phyloP scores from a whole-genome alignment of 805 yeast genomes.

The Metschnikowia lochheadii region DNA sequence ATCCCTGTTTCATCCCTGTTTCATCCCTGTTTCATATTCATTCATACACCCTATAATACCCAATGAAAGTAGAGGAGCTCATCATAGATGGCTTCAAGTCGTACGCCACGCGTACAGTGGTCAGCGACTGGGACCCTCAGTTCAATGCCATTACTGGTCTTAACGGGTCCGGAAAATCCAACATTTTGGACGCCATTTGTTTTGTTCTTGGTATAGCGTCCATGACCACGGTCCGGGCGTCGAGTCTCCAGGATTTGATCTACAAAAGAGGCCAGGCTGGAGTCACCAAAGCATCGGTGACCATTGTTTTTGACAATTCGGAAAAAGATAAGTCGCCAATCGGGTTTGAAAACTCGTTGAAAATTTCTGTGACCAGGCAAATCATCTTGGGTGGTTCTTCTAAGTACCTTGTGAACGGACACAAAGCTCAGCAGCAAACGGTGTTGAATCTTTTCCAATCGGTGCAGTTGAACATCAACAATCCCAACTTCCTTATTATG shows the following conservation, averaged over 20 bases:
- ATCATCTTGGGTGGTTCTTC: conserved; percentile 87
- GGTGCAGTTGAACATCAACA: conserved; percentile 92
- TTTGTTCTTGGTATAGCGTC: conserved; percentile 96
- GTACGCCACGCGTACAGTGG: conserved; percentile 93
- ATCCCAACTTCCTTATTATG: conserved; percentile 96
- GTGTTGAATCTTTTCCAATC: conserved; percentile 88
- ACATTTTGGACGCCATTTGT: conserved; percentile 93
- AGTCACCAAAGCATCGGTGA: conserved; percentile 93
- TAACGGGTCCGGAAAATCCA: conserved; percentile 97
- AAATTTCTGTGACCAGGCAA: conserved; percentile 89
- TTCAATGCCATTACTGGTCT: conserved; percentile 97
- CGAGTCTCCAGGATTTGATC: conserved; percentile 86
- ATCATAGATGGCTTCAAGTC: conserved; percentile 97
- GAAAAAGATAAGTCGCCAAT: conserved; percentile 78
- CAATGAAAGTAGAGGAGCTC: conserved; percentile 91
- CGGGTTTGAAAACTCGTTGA: conserved; percentile 72
- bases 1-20: background rate
- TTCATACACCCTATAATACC: background rate
- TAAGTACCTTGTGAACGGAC: conserved; percentile 91
- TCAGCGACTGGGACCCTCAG: conserved; percentile 92
- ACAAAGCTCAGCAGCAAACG: conserved; percentile 90
- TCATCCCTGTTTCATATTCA: background rate
- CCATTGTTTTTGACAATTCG: conserved; percentile 87
- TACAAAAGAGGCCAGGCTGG: conserved; percentile 98
- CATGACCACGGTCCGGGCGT: conserved; percentile 93